phyloP scores from a whole-genome alignment of 495 filamentous ascomycete species.

The Penicillium daleae region DNA sequence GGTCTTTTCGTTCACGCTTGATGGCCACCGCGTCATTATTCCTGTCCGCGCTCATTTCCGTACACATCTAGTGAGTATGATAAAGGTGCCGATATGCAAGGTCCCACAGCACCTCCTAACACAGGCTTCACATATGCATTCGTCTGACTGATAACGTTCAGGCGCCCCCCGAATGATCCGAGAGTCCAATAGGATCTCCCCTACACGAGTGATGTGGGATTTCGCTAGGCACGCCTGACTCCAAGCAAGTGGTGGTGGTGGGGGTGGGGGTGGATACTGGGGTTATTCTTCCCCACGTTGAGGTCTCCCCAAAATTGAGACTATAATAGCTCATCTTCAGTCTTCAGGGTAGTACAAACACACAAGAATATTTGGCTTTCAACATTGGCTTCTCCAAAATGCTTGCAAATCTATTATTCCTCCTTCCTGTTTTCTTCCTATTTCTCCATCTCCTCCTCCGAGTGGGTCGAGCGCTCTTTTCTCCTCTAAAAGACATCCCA shows the following conservation, averaged over 20 bases:
- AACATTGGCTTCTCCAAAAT: conserved; percentile 5
- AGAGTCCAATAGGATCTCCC: conserved; percentile 1
- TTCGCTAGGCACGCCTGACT: not conserved
- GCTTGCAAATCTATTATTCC: conserved; percentile 12
- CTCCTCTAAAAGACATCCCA: conserved; percentile 49
- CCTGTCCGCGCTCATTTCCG: no score
- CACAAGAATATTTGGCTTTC: not conserved
- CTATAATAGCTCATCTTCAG: not conserved
- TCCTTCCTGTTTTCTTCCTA: conserved; percentile 18
- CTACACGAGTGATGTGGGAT: not conserved
- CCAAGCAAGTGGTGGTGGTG: conserved; percentile 26
- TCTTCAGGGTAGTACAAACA: not conserved
- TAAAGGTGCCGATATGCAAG: not conserved
- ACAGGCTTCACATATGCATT: not conserved
- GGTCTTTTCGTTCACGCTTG: no score
- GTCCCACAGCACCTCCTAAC: not conserved
- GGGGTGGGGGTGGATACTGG: conserved; percentile 31
- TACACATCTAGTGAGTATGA: no score
- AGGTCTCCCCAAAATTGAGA: not conserved
- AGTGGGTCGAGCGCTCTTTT: conserved; percentile 23
- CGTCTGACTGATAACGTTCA: not conserved
- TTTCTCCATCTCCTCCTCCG: conserved; percentile 20
- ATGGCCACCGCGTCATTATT: no score
- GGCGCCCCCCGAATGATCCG: not conserved
- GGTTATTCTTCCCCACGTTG: not conserved